These are phyloP conservation scores for Astrocystis sublimbata DNA, from an alignment of 495 filamentous ascomycete genomes.

Conservation along the genomic window DNA sequence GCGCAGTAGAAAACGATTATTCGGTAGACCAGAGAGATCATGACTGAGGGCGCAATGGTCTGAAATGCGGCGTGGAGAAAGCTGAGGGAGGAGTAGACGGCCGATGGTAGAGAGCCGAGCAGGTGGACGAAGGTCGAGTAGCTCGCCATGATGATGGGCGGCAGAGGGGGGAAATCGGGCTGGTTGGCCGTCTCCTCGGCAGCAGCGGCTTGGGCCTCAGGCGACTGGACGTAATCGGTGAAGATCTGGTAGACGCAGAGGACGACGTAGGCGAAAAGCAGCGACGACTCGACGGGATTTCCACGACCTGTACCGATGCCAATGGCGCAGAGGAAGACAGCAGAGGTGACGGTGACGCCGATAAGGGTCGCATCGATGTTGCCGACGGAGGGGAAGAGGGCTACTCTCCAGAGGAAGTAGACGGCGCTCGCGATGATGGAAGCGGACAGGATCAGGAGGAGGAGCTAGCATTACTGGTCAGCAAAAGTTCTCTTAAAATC, in stretches of 20 bases:
- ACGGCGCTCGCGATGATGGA: slow-evolving; percentile 90
- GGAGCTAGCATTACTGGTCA: too few relatives aligned
- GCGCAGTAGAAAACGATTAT: slow-evolving; percentile 92
- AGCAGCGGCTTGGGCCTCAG: slow-evolving; percentile 56
- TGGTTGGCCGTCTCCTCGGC: slow-evolving; percentile 51
- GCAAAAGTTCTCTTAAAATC: too few relatives aligned
- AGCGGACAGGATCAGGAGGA: slow-evolving; percentile 80
- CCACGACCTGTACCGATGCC: slow-evolving; percentile 93
- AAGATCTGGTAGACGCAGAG: slow-evolving; percentile 99
- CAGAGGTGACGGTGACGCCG: slow-evolving; percentile 85
- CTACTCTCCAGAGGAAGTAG: slow-evolving; percentile 95
- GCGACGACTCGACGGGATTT: slow-evolving; percentile 92
- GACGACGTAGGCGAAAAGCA: slow-evolving; percentile 94
- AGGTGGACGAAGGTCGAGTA: slow-evolving; percentile 87
- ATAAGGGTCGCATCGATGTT: slow-evolving; percentile 95
- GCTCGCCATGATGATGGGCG: slow-evolving; percentile 97
- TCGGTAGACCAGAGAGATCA: slow-evolving; percentile 90
- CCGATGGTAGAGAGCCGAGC: slow-evolving; percentile 78
- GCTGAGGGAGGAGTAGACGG: slow-evolving; percentile 79
- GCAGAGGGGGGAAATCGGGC: slow-evolving; percentile 87
- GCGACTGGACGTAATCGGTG: slow-evolving; percentile 89
- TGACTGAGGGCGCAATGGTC: slow-evolving; percentile 90
- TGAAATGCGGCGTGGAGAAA: slow-evolving; percentile 87
- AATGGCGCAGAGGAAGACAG: slow-evolving; percentile 87
- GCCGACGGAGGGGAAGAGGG: slow-evolving; percentile 86